Evolutionary conservation across 768 basidiomycete species (phyloP).

Genomic region (Mycena galericulata): DNA sequence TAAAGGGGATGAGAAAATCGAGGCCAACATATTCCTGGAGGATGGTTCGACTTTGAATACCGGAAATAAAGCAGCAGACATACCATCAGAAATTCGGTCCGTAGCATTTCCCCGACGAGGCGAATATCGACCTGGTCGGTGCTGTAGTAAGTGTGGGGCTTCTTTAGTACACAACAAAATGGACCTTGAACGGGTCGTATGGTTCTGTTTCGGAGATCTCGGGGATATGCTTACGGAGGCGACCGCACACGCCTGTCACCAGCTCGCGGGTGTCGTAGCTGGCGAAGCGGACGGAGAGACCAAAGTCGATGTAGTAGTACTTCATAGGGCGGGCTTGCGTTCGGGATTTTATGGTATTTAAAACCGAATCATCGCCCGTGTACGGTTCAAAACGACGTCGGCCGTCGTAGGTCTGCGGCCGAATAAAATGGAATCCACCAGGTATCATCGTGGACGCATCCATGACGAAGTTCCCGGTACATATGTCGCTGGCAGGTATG

Average conservation of each 20-base stretch:
- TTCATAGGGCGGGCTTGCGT: neutral
- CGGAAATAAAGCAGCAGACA: neutral
- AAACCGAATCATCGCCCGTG: neutral
- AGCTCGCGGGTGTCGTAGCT: neutral
- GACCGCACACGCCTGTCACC: neutral
- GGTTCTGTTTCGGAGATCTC: slow-evolving; percentile 1
- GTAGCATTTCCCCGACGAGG: neutral
- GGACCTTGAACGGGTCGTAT: slow-evolving; percentile 15
- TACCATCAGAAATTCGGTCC: neutral
- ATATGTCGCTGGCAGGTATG: neutral
- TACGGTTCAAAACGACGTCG: neutral
- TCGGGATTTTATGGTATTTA: neutral
- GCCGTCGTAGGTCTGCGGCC: neutral
- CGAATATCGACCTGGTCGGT: neutral
- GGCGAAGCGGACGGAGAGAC: slow-evolving; percentile 5
- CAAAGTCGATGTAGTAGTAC: slow-evolving; percentile 14
- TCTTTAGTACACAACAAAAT: neutral
- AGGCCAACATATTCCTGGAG: neutral
- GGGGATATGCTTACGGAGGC: neutral
- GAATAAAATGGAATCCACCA: slow-evolving; percentile 5
- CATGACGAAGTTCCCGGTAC: neutral
- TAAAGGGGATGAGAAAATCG: neutral
- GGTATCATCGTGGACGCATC: slow-evolving; percentile 3
- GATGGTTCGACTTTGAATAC: neutral
- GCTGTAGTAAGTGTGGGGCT: too few relatives aligned